A percentile compares a stretch with the other conserved stretches of the same genome.
Evolutionary conservation across 306 rosid species (phyloP).

Genomic region (Quercus wislizeni): DNA sequence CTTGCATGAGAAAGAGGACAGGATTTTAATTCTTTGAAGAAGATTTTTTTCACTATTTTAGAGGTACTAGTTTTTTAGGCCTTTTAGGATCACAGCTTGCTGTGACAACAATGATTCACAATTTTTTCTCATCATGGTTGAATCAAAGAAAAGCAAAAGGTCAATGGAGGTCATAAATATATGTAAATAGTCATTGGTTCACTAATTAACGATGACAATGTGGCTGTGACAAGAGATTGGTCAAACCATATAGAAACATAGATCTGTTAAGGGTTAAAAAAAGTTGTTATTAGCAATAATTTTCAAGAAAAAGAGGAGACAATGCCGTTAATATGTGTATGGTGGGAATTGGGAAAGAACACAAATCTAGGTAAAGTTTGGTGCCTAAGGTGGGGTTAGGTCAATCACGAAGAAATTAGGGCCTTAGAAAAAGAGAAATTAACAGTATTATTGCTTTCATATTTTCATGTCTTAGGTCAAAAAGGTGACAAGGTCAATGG

Average conservation of each 20-base stretch:
- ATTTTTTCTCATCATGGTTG: background rate
- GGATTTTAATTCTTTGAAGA: background rate
- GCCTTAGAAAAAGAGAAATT: constrained; percentile 25
- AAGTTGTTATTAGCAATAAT: background rate
- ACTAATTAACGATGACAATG: background rate
- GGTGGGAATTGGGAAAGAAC: constrained; percentile 43
- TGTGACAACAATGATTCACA: background rate
- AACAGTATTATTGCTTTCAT: background rate
- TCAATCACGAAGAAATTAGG: constrained; percentile 45
- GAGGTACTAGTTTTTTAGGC: background rate
- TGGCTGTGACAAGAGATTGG: background rate
- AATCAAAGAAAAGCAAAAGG: background rate
- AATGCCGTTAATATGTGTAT: constrained; percentile 23
- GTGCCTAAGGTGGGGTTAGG: constrained; percentile 34
- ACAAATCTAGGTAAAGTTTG: constrained; percentile 33
- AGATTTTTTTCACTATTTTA: background rate
- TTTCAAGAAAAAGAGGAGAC: constrained; percentile 14
- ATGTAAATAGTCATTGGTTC: background rate
- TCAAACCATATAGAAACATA: constrained; percentile 2
- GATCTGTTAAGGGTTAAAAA: background rate
- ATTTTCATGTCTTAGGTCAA: constrained; percentile 22
- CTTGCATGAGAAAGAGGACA: constrained; percentile 10
- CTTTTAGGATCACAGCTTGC: background rate
- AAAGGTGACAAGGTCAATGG: constrained; percentile 31
- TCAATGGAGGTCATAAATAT: background rate